phyloP scores from a whole-genome alignment of 352 stramenopile species.

The Globisporangium middletonii region DNA sequence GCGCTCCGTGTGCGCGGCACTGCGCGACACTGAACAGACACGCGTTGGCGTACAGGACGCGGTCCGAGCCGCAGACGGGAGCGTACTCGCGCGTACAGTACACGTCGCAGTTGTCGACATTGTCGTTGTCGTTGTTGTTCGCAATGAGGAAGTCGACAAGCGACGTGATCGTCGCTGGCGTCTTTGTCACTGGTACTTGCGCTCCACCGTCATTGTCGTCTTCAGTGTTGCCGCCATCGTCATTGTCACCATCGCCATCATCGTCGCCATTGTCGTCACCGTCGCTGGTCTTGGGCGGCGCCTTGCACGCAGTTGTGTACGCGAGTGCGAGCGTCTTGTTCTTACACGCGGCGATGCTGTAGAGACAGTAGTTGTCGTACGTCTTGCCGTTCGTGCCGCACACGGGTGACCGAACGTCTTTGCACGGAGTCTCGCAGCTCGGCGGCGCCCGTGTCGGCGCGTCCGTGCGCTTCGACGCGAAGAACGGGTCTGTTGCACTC shows the following conservation, averaged over 20 bases:
- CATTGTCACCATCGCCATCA: slow-evolving; percentile 2
- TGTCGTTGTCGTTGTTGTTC: neutral
- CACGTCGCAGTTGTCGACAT: slow-evolving; percentile 10
- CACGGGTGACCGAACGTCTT: slow-evolving; percentile 3
- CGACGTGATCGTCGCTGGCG: neutral
- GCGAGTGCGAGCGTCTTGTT: slow-evolving; percentile 21
- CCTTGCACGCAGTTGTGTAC: slow-evolving; percentile 16
- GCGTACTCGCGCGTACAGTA: slow-evolving; percentile 24
- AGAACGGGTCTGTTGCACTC: neutral
- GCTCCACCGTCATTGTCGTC: neutral
- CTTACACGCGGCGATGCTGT: slow-evolving; percentile 20
- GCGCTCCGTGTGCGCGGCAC: slow-evolving; percentile 9
- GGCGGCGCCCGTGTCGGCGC: neutral
- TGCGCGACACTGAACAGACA: slow-evolving; percentile 20
- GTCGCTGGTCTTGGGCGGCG: slow-evolving; percentile 4
- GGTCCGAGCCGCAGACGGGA: slow-evolving; percentile 28
- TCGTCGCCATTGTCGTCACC: neutral
- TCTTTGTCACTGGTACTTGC: neutral
- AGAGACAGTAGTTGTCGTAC: slow-evolving; percentile 24
- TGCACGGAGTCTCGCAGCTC: slow-evolving; percentile 5
- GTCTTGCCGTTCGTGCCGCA: slow-evolving; percentile 23
- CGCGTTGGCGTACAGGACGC: slow-evolving; percentile 21
- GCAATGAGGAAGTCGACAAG: neutral
- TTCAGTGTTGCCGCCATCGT: neutral
- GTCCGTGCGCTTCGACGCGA: neutral